A percentile compares a stretch with the other conserved stretches of the same genome.
Evolutionary conservation across 257 asterid genomes (phyloP).

Genomic region (Haberlea rhodopensis): DNA sequence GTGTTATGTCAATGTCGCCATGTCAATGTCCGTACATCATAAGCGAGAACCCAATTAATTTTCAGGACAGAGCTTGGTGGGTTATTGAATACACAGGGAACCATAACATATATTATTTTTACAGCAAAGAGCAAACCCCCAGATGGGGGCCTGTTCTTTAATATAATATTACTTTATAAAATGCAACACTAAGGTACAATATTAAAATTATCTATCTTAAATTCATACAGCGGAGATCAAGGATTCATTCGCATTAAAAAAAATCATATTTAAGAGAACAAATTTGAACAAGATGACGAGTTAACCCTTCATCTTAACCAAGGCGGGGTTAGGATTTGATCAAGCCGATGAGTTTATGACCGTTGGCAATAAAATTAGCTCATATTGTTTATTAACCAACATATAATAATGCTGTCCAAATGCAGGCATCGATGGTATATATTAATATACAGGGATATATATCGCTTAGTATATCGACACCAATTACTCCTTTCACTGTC

Average conservation of each 20-base stretch:
- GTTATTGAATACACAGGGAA: neutral
- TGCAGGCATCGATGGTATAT: conserved; percentile 25
- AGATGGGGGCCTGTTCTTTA: neutral
- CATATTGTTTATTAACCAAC: conserved; percentile 5
- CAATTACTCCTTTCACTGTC: conserved; percentile 27
- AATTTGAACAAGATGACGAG: neutral
- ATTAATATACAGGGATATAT: conserved; percentile 14
- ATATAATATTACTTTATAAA: neutral
- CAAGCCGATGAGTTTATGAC: conserved; percentile 31
- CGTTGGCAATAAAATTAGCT: conserved; percentile 25
- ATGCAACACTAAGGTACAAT: neutral
- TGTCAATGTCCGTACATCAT: too few species aligned
- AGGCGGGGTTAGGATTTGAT: conserved; percentile 18
- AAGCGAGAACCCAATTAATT: too few species aligned
- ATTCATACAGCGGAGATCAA: too few species aligned
- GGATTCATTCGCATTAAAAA: neutral
- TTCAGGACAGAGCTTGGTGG: neutral
- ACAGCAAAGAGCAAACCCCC: neutral
- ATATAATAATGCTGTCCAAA: conserved; percentile 24
- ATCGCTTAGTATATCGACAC: conserved; percentile 23
- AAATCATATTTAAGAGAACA: neutral
- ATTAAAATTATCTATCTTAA: too few species aligned
- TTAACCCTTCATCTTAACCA: conserved; percentile 3
- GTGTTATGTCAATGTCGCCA: too few species aligned
- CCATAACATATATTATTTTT: neutral